These are phyloP conservation scores for Dipteronia sinensis DNA, from an alignment of 345 rosid species.

Conservation along the genomic window DNA sequence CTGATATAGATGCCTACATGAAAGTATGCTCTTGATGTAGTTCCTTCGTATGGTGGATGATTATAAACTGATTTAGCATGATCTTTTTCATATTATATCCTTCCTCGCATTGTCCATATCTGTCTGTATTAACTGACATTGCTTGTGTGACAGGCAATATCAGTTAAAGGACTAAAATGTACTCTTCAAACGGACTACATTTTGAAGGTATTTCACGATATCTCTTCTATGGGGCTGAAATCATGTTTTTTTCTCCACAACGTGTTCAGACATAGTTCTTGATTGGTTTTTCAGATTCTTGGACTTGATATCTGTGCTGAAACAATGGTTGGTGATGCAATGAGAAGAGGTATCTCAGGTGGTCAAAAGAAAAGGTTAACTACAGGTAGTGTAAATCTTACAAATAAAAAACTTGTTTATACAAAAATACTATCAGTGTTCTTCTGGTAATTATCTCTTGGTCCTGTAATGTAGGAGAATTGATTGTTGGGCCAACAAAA, in stretches of 20 bases:
- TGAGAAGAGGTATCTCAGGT: constrained; percentile 42
- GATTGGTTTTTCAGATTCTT: constrained; percentile 30
- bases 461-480: constrained; percentile 33
- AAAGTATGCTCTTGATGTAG: background rate
- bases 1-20: constrained; percentile 33
- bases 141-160: constrained; percentile 24
- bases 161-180: constrained; percentile 26
- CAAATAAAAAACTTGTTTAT: background rate
- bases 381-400: constrained; percentile 20
- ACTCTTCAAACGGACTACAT: constrained; percentile 36
- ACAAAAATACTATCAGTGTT: background rate
- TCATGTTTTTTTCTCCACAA: background rate
- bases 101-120: too few species aligned
- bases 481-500: constrained; percentile 47
- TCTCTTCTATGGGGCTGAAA: background rate
- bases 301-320: constrained; percentile 42
- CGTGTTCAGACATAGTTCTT: background rate
- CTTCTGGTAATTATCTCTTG: background rate
- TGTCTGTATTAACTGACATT: background rate
- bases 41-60: too few species aligned
- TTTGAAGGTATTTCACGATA: constrained; percentile 22
- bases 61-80: too few species aligned
- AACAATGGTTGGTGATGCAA: constrained; percentile 38
- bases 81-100: too few species aligned
- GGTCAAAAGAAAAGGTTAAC: constrained; percentile 40